These are phyloP conservation scores for Gloeopeniophorella convolvens DNA, from an alignment of 768 basidiomycete species.

Conservation along the genomic window DNA sequence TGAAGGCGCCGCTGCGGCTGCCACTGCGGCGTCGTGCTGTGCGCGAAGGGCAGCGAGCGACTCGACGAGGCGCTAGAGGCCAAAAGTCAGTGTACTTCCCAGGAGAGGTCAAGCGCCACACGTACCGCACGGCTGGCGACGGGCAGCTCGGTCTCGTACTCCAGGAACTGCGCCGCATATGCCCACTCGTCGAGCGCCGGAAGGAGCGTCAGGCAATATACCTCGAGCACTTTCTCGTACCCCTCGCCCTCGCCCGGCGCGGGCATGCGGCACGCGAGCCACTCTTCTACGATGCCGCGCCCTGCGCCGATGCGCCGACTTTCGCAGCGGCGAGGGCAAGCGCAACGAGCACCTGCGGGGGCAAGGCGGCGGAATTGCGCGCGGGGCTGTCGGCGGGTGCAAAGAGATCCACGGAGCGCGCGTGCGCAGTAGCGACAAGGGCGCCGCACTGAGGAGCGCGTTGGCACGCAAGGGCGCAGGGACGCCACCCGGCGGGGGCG, in stretches of 20 bases:
- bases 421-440: slow-evolving; percentile 49
- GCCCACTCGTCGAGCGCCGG: slow-evolving; percentile 75
- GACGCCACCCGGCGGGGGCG: slow-evolving; percentile 37
- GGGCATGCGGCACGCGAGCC: slow-evolving; percentile 57
- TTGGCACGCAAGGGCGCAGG: slow-evolving; percentile 48
- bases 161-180: slow-evolving; percentile 68
- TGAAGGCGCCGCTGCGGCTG: background rate
- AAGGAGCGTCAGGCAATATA: slow-evolving; percentile 69
- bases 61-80: slow-evolving; percentile 8
- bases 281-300: slow-evolving; percentile 66
- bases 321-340: slow-evolving; percentile 67
- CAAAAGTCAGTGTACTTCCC: slow-evolving; percentile 20
- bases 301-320: slow-evolving; percentile 52
- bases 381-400: slow-evolving; percentile 41
- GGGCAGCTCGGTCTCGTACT: slow-evolving; percentile 63
- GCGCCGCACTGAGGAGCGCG: slow-evolving; percentile 49
- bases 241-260: slow-evolving; percentile 36
- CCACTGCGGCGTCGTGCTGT: background rate
- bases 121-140: slow-evolving; percentile 45
- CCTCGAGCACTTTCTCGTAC: slow-evolving; percentile 69
- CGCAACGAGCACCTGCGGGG: slow-evolving; percentile 62
- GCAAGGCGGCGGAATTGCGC: slow-evolving; percentile 51
- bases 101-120: background rate
- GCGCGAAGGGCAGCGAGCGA: slow-evolving; percentile 11
- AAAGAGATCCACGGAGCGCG: slow-evolving; percentile 63